phyloP scores from a whole-genome alignment of 805 yeast genomes.

The Saturnispora mendoncae region DNA sequence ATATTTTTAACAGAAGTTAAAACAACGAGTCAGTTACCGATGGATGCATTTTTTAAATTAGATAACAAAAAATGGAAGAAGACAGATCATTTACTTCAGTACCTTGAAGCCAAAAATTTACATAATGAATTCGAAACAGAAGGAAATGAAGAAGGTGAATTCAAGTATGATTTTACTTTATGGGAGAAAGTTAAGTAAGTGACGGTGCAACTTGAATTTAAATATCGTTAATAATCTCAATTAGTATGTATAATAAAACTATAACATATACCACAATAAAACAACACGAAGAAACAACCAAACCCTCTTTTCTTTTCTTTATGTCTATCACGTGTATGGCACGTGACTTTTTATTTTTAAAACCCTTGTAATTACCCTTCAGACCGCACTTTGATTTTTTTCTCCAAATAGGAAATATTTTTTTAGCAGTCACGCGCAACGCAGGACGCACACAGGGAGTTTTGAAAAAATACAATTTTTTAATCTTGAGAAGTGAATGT shows the following conservation, averaged over 20 bases:
- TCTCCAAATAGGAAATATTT: neutral
- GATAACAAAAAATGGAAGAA: constrained; percentile 32
- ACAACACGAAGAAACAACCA: too few species aligned
- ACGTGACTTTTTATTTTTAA: neutral
- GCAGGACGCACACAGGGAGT: constrained; percentile 1
- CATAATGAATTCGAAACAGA: constrained; percentile 22
- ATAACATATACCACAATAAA: too few species aligned
- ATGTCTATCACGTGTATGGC: constrained; percentile 2
- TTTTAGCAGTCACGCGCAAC: constrained; percentile 11
- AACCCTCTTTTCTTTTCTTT: too few species aligned
- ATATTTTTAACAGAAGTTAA: constrained; percentile 64
- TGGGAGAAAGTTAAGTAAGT: constrained; percentile 35
- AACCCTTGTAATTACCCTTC: constrained; percentile 6
- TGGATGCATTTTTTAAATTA: constrained; percentile 64
- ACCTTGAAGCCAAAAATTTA: constrained; percentile 32
- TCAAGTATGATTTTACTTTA: constrained; percentile 49
- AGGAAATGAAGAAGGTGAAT: constrained; percentile 33
- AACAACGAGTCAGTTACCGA: constrained; percentile 32
- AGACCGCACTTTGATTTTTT: constrained; percentile 6
- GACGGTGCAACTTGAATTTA: too few species aligned
- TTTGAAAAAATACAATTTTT: constrained; percentile 4
- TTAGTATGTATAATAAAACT: too few species aligned
- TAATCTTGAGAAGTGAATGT: constrained; percentile 4
- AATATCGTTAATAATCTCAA: too few species aligned
- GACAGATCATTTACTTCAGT: constrained; percentile 29